Percentiles rank a stretch among this genome's conserved stretches.
phyloP scores from a whole-genome alignment of 2,329 filamentous ascomycete species.

The Fusarium abutilonis region DNA sequence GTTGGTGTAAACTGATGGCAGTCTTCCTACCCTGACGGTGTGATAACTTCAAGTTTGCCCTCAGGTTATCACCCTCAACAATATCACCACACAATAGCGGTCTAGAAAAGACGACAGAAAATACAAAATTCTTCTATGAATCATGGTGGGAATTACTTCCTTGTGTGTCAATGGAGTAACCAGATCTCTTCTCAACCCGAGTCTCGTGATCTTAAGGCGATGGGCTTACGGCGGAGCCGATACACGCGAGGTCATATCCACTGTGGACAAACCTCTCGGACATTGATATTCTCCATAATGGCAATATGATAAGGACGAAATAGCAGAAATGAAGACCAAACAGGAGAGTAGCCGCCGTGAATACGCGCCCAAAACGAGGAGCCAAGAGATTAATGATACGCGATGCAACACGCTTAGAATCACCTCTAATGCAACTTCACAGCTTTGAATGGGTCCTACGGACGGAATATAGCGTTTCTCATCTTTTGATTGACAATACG shows the following conservation, averaged over 20 bases:
- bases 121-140: slow-evolving; percentile 5
- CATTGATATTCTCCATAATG: slow-evolving; percentile 12
- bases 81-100: slow-evolving; percentile 5
- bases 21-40: slow-evolving; percentile 27
- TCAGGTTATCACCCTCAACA: not conserved
- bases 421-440: not conserved
- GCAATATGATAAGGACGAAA: slow-evolving; percentile 14
- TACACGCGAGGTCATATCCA: slow-evolving; percentile 25
- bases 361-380: slow-evolving; percentile 11
- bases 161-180: not conserved
- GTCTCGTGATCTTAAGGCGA: slow-evolving; percentile 14
- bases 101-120: not conserved
- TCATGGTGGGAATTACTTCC: slow-evolving; percentile 15
- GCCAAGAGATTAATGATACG: slow-evolving; percentile 14
- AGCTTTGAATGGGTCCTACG: too few relatives aligned
- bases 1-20: slow-evolving; percentile 2
- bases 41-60: not conserved
- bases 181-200: slow-evolving; percentile 11
- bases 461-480: not conserved
- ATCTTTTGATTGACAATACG: slow-evolving; percentile 25
- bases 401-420: slow-evolving; percentile 12
- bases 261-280: slow-evolving; percentile 29
- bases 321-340: slow-evolving; percentile 1
- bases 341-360: slow-evolving; percentile 17
- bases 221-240: slow-evolving; percentile 27